A percentile compares a stretch with the other conserved stretches of the same genome.
phyloP scores from a whole-genome alignment of 129 eudicot species.

The Artemisia tridentata region DNA sequence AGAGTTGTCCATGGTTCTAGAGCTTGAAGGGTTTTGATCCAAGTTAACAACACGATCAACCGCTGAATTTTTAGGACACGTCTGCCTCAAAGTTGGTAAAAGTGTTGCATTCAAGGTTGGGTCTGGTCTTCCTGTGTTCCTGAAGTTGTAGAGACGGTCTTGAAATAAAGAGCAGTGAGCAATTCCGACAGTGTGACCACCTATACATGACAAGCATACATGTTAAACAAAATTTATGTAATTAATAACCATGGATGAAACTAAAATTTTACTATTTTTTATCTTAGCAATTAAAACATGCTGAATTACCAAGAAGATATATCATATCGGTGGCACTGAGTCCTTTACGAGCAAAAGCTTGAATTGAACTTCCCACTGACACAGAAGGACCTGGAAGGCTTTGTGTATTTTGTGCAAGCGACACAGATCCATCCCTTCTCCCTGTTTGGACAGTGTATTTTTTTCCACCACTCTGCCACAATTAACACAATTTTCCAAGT shows the following conservation, averaged over 20 bases:
- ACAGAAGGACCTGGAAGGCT: constrained; percentile 47
- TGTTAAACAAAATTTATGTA: background rate
- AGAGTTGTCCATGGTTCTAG: constrained; percentile 46
- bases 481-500: too few relatives aligned
- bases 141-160: constrained; percentile 69
- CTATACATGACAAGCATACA: constrained; percentile 19
- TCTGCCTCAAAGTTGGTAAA: constrained; percentile 16
- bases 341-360: constrained; percentile 32
- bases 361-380: constrained; percentile 39
- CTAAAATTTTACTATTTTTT: background rate
- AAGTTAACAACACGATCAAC: constrained; percentile 33
- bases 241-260: background rate
- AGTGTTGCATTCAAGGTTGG: constrained; percentile 40
- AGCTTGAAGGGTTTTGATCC: constrained; percentile 49
- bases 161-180: constrained; percentile 50
- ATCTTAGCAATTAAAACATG: background rate
- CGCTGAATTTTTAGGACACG: constrained; percentile 41
- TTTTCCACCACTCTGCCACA: constrained; percentile 48
- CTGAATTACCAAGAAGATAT: constrained; percentile 45
- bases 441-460: constrained; percentile 48
- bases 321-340: constrained; percentile 43
- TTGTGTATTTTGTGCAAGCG: constrained; percentile 32
- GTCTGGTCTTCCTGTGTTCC: constrained; percentile 53
- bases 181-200: constrained; percentile 71
- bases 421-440: constrained; percentile 49